Base-by-base conservation (phyloP, 2,329 filamentous ascomycete genomes). In the Colletotrichum aenigma region DNA sequence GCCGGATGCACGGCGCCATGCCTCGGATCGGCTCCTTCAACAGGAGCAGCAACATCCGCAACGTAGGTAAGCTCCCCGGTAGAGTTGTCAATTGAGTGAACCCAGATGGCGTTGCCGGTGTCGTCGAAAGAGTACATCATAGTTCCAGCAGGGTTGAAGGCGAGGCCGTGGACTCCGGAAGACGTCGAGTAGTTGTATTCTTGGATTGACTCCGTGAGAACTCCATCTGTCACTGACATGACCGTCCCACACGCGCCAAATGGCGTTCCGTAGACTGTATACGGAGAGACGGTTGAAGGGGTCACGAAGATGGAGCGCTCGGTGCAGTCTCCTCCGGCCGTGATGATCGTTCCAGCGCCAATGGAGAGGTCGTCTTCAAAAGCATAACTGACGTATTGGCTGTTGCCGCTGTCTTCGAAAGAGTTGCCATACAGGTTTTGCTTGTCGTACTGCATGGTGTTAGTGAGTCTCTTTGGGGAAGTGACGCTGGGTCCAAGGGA, bases 201-300 rank as follows among this genome's bases (percentile, higher is more conserved):
- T 18, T 71, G 68, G 21, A 65, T 65, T 8, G 60, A 34, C 28
- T 71, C 68, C 9, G 26, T n/a, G 8, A 71, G 68, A 7, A 71
- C 28, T 28, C 68, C 68, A 7, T 62, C 21, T 4, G 36, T 58
- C 18, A 65, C 60, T 18, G 68, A 71, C 68, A 71, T 71, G 24
- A 71, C 68, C 5, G 68, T 71, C 7, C 68, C 68, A 12, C 68
- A 71, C 3, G 68, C 68, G 21, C 68, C 68, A n/a, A 71, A 65
- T 2, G 60, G 68, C 6, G 48, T 38, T 10, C 68, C 68, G 28
- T 71, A 71, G 3, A 71, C 68, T 6, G 58, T 32, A 36, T 64
- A 71, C 9, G 68, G 68, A 4, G 58, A 28, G 3, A 28, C 32
- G 6, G 28, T 64, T 1, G 24, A 15, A 16, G 52, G 66, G 1